phyloP scores from a whole-genome alignment of 2,329 filamentous ascomycete species.

The Venturia carpophila region DNA sequence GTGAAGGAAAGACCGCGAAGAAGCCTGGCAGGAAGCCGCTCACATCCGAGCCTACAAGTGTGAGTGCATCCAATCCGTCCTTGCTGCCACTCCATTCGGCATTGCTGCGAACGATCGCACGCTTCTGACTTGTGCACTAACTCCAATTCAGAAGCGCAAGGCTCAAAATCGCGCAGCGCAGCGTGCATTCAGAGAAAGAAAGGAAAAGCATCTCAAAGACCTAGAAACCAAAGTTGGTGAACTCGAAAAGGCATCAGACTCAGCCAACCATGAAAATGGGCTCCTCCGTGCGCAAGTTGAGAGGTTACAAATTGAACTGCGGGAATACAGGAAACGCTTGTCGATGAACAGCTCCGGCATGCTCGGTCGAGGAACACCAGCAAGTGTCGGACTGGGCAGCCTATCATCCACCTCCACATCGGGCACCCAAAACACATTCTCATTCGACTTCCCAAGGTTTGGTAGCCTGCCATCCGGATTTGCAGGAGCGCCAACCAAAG shows the following conservation, averaged over 20 bases:
- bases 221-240: constrained; percentile 63
- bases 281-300: constrained; percentile 81
- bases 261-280: constrained; percentile 77
- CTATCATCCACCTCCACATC: constrained; percentile 32
- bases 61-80: constrained; percentile 47
- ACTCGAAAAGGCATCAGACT: constrained; percentile 72
- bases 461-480: constrained; percentile 58
- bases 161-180: constrained; percentile 91
- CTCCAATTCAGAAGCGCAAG: constrained; percentile 69
- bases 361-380: constrained; percentile 41
- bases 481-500: constrained; percentile 39
- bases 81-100: neutral
- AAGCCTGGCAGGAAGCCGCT: constrained; percentile 95
- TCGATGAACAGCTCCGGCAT: constrained; percentile 48
- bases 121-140: constrained; percentile 17
- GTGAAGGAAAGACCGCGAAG: constrained; percentile 79
- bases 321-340: constrained; percentile 83
- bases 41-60: constrained; percentile 89
- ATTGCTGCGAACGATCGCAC: neutral
- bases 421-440: constrained; percentile 60
- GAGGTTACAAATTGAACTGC: constrained; percentile 73
- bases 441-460: constrained; percentile 95
- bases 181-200: constrained; percentile 86
- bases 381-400: constrained; percentile 37
- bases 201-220: constrained; percentile 83